These are phyloP conservation scores for Colletotrichum sp. DNA, from an alignment of 2,329 filamentous ascomycete genomes.

Conservation along the genomic window DNA sequence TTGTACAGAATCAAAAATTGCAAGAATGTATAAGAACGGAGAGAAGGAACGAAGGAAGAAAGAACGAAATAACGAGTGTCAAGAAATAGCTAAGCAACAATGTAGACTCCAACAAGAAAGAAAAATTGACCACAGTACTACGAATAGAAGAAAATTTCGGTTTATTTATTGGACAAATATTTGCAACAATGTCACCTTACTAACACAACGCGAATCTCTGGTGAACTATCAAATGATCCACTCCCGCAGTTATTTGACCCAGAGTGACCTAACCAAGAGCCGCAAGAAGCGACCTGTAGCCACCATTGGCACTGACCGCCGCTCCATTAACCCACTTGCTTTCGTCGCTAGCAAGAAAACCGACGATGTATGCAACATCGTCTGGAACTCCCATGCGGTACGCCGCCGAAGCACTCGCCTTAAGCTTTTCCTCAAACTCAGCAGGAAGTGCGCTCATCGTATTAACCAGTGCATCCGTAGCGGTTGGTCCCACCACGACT, in stretches of 20 bases:
- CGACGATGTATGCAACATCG: conserved; percentile 1
- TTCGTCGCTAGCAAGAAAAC: conserved; percentile 2
- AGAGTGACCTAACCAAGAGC: neutral
- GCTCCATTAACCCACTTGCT: conserved; percentile 2
- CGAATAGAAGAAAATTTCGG: rapidly evolving
- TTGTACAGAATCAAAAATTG: no score
- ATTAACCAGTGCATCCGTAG: neutral
- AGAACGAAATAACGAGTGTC: rapidly evolving
- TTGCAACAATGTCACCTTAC: rapidly evolving
- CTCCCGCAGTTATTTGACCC: rapidly evolving
- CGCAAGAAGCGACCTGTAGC: neutral
- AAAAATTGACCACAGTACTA: neutral
- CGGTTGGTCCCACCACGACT: conserved; percentile 31
- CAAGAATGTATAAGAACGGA: no score
- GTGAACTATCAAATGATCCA: neutral
- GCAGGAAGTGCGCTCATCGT: neutral
- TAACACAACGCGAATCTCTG: rapidly evolving
- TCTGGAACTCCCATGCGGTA: neutral
- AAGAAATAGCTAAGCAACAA: no score
- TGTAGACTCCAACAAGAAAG: neutral
- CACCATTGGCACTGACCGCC: neutral
- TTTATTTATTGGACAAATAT: neutral
- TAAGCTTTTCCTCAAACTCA: neutral
- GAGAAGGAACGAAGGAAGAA: rapidly evolving
- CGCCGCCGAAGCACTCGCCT: neutral